Evolutionary conservation across 306 rosid genomes (phyloP), one percentile per base, ranked within the genome.

Genomic region (Purshia tridentata): DNA sequence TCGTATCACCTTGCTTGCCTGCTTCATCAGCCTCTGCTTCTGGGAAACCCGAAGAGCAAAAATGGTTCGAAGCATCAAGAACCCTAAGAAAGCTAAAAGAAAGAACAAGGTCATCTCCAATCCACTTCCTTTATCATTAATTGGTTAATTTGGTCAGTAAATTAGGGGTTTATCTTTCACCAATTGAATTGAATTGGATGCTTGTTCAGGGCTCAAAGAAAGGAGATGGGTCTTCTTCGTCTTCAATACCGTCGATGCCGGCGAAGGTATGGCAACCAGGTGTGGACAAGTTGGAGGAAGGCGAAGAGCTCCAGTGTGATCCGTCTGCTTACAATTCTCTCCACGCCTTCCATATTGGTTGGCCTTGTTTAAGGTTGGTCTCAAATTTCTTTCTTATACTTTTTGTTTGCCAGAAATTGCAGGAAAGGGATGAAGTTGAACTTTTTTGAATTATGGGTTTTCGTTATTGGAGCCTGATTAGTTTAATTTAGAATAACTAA

Each of bases 221-320:
- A 69, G 95, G 84, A 35, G 88, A 81, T 71, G 96, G 82, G 51
- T 73, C 98, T 64, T 84, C 91, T 40, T 86, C 96, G 7, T 85
- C 90, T 29, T 72, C 81, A 46, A 42, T 47, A 11, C 99, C 97
- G 3, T 72, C 90, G 4, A 65, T 78, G 72, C 97, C 97, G 3
- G 65, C 82, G 2, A 94, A 84, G 80, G 97, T 94, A 42, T 94
- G 97, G 97, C 96, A 88, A 73, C 99, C 99, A 2, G 99, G 97
- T 6, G 97, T 94, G 73, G 98, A 94, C 75, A 88, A 88, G 76
- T 74, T 91, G 82, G 99, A 91, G 83, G 99, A 94, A 80, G 97
- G 85, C 13, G 99, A 94, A 80, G 97, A 94, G 91, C 99, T 94
- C 22, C 96, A 91, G 74, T 94, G 99, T 69, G 97, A 94, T 14